Evolutionary conservation across 768 basidiomycete species (phyloP), one percentile per base, ranked within the genome.

Genomic region (Multifurca ochricompacta): DNA sequence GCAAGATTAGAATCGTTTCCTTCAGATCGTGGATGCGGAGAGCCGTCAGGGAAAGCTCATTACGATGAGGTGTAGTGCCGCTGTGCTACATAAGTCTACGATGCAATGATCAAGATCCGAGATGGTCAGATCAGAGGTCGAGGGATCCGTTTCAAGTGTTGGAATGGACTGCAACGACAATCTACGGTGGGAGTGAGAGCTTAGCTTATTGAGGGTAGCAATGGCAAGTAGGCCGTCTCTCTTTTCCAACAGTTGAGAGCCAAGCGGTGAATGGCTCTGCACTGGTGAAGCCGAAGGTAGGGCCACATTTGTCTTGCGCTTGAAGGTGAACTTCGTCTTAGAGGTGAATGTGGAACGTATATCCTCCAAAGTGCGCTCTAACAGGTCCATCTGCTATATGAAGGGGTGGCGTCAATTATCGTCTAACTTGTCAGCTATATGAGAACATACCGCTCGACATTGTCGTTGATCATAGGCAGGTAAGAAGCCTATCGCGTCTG

Each of bases 391-490:
- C 78, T 83, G 83, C 89, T 92, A 62, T 25, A 19, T 13, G 4
- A 23, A 10, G 48, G 14, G 19, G 23, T 45, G 30, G 48, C 11
- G 23, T 27, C 9, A 18, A 9, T 21, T 31, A 16, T 28, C 3
- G n/a, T 28, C 13, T 2, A 4, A 48, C 35, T 18, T 28, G 37
- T 19, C 11, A 49, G 16, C 14, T 37, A 7, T 30, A 51, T 30
- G 21, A 40, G 48, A 23, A 71, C 81, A 50, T 60, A 88, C 87
- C 62, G 72, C 68, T 65, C 85, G 84, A 63, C 76, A 85, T 63
- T 82, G 82, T 50, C 82, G 76, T 63, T 85, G 87, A 66, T 89
- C 86, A 63, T 87, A 88, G 35, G 76, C 71, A 4, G 87, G 83
- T 41, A 91, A 69, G 53, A 76, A 79, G 6, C 76, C 75, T 8